These are phyloP conservation scores for Thraustochytrium sp. DNA, from an alignment of 352 stramenopile genomes.

Conservation along the genomic window DNA sequence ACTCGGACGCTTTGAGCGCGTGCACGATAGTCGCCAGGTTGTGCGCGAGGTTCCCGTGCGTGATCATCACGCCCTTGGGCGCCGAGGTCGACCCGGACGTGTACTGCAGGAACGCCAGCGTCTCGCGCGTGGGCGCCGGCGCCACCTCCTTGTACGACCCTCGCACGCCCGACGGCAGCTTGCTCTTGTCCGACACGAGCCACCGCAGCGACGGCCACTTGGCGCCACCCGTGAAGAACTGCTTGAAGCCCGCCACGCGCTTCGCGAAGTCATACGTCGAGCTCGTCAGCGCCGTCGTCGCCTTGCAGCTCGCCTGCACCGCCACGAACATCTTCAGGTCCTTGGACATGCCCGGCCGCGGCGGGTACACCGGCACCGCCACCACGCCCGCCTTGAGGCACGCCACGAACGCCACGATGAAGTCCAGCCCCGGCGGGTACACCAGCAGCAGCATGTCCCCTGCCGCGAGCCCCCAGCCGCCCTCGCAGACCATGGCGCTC, in stretches of 20 bases:
- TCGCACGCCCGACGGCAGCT: constrained; percentile 34
- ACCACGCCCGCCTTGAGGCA: constrained; percentile 87
- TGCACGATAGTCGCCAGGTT: constrained; percentile 92
- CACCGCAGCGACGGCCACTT: constrained; percentile 58
- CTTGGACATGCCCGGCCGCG: constrained; percentile 85
- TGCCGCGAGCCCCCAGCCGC: constrained; percentile 5
- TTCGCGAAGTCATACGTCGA: constrained; percentile 58
- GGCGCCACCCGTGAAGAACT: constrained; percentile 48
- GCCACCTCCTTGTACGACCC: neutral
- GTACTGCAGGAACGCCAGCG: constrained; percentile 97
- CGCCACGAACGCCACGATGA: constrained; percentile 93
- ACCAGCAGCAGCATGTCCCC: constrained; percentile 85
- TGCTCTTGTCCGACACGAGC: constrained; percentile 34
- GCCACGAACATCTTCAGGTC: constrained; percentile 88
- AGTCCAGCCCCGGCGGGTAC: constrained; percentile 93
- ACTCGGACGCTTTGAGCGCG: constrained; percentile 71
- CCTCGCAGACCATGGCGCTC: neutral
- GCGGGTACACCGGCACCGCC: constrained; percentile 83
- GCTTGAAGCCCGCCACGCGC: constrained; percentile 75
- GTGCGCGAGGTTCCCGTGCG: constrained; percentile 90
- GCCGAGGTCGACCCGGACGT: constrained; percentile 94
- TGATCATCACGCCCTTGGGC: constrained; percentile 97
- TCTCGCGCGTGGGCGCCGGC: constrained; percentile 49
- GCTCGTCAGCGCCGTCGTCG: constrained; percentile 80
- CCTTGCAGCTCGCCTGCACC: constrained; percentile 82